A percentile compares a stretch with the other conserved stretches of the same genome.
Conservation (phyloP, 164 flowering plant species). For the Tetrastigma voinierianum region DNA sequence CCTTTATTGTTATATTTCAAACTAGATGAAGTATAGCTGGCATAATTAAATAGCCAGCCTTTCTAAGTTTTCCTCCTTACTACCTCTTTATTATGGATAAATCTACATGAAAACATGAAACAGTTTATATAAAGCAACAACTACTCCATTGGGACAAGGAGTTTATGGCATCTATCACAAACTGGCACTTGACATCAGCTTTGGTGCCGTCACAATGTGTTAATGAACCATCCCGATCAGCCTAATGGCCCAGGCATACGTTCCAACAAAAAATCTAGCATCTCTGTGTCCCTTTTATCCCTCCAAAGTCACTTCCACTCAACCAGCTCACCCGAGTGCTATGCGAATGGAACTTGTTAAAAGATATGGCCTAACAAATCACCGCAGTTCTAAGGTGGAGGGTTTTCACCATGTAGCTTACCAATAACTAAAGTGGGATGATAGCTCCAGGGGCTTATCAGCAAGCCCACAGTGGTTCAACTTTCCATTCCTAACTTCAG, state of each 20-base stretch:
- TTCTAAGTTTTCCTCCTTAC: too few species aligned
- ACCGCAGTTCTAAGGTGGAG: background rate
- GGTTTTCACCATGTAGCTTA: constrained; percentile 18
- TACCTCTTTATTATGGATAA: too few species aligned
- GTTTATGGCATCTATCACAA: constrained; percentile 50
- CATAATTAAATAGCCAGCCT: too few species aligned
- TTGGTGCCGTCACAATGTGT: constrained; percentile 44
- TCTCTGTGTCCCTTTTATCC: constrained; percentile 57
- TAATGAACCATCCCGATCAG: constrained; percentile 40
- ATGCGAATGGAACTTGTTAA: background rate
- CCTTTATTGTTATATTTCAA: too few species aligned
- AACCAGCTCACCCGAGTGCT: constrained; percentile 37
- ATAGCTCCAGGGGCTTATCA: constrained; percentile 48
- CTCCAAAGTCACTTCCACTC: constrained; percentile 56
- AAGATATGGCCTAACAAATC: background rate
- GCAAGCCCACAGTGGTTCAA: constrained; percentile 47
- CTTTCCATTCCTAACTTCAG: constrained; percentile 53
- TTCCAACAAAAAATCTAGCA: constrained; percentile 51
- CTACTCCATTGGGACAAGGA: constrained; percentile 20
- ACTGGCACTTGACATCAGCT: constrained; percentile 57
- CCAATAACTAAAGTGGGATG: constrained; percentile 45
- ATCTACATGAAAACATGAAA: too few species aligned
- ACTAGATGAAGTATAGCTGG: too few species aligned
- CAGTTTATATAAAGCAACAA: background rate
- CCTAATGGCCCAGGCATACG: constrained; percentile 50